phyloP scores from a whole-genome alignment of 2,329 filamentous ascomycete species.

The Ascochyta pisi region DNA sequence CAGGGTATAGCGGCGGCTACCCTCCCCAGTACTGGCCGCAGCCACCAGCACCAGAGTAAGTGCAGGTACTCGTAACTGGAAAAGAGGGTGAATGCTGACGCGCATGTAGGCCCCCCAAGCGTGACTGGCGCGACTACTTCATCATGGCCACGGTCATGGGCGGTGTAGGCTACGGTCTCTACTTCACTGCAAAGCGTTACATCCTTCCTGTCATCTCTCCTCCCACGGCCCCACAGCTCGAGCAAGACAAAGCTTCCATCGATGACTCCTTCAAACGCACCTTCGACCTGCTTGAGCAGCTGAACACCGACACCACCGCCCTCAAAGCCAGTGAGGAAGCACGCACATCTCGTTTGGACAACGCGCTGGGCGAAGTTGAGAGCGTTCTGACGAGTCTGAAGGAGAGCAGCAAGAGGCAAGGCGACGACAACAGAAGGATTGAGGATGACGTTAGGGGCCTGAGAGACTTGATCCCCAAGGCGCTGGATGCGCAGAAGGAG shows the following conservation, averaged over 20 bases:
- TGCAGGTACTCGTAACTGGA: not conserved
- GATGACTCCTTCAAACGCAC: slow-evolving; percentile 93
- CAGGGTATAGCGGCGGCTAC: slow-evolving; percentile 60
- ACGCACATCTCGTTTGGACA: slow-evolving; percentile 82
- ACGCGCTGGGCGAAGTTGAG: slow-evolving; percentile 83
- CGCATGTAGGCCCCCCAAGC: slow-evolving; percentile 63
- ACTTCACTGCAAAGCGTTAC: slow-evolving; percentile 86
- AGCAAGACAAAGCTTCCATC: slow-evolving; percentile 91
- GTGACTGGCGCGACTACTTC: slow-evolving; percentile 99
- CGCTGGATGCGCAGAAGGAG: slow-evolving; percentile 86
- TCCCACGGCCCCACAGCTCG: slow-evolving; percentile 89
- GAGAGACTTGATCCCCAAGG: slow-evolving; percentile 85
- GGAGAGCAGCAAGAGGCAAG: slow-evolving; percentile 77
- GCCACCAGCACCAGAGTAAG: slow-evolving; percentile 62
- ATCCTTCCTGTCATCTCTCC: slow-evolving; percentile 89
- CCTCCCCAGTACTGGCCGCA: slow-evolving; percentile 60
- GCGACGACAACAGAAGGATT: slow-evolving; percentile 85
- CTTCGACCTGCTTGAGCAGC: slow-evolving; percentile 88
- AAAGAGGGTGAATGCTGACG: slow-evolving; percentile 19
- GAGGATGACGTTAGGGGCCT: slow-evolving; percentile 84
- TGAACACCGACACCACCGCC: slow-evolving; percentile 85
- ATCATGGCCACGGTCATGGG: slow-evolving; percentile 98
- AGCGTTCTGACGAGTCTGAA: slow-evolving; percentile 82
- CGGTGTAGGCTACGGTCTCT: slow-evolving; percentile 87
- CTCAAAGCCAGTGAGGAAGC: slow-evolving; percentile 87